A percentile compares a stretch with the other conserved stretches of the same genome.
Evolutionary conservation across 805 yeast genomes (phyloP).

Genomic region (Tetrapisispora arboricola): DNA sequence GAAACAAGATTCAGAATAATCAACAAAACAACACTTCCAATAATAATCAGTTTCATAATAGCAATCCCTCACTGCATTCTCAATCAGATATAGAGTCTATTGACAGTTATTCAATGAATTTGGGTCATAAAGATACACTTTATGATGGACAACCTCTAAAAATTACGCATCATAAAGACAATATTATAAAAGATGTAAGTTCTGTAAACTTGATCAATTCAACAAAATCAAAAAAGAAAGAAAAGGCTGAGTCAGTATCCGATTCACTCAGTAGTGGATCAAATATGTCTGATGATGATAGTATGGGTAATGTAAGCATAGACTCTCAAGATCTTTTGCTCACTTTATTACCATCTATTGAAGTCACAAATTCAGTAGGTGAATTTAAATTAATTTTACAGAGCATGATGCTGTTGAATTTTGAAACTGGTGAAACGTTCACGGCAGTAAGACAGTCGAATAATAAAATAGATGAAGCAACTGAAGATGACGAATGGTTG

Average conservation of each 20-base stretch:
- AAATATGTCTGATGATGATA: slow-evolving; percentile 1
- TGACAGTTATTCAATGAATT: slow-evolving; percentile 10
- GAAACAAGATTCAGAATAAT: neutral
- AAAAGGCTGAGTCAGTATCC: neutral
- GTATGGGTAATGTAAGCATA: slow-evolving; percentile 1
- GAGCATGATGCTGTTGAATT: slow-evolving; percentile 22
- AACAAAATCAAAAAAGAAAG: neutral
- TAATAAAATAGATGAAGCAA: slow-evolving; percentile 21
- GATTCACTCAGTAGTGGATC: slow-evolving; percentile 3
- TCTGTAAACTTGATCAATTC: neutral
- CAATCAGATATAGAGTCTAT: slow-evolving; percentile 20
- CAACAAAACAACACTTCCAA: neutral
- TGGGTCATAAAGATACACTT: neutral
- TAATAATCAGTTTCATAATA: neutral
- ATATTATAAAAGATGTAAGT: slow-evolving; percentile 4
- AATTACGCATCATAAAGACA: slow-evolving; percentile 10
- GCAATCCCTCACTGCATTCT: slow-evolving; percentile 6
- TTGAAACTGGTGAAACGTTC: slow-evolving; percentile 16
- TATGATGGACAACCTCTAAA: slow-evolving; percentile 13
- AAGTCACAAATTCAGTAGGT: slow-evolving; percentile 23
- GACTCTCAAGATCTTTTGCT: slow-evolving; percentile 12
- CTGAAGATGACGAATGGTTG: slow-evolving; percentile 33
- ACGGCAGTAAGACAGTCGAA: slow-evolving; percentile 28
- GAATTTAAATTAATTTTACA: slow-evolving; percentile 28
- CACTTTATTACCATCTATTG: slow-evolving; percentile 26